phyloP scores from a whole-genome alignment of 192 early-diverging fungal species.

The Diversispora epigaea region DNA sequence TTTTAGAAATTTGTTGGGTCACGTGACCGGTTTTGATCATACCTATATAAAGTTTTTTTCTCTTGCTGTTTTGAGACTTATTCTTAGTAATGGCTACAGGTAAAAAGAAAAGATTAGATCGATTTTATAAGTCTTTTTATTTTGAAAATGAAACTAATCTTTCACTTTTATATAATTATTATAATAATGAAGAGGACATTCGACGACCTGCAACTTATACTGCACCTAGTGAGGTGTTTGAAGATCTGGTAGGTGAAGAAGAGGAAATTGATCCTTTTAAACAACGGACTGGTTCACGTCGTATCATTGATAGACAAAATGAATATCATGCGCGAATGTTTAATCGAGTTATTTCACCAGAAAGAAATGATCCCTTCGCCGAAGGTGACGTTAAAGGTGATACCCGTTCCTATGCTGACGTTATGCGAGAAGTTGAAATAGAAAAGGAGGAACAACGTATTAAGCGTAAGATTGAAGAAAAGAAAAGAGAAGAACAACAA shows the following conservation, averaged over 20 bases:
- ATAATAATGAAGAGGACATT: conserved; percentile 28
- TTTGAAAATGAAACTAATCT: neutral
- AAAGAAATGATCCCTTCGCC: conserved; percentile 77
- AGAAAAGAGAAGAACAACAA: conserved; percentile 61
- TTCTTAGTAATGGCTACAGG: neutral
- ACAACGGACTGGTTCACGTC: conserved; percentile 51
- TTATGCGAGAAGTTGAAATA: conserved; percentile 82
- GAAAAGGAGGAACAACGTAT: conserved; percentile 79
- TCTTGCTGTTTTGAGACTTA: neutral
- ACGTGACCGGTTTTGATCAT: too few species aligned
- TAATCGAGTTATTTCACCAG: conserved; percentile 78
- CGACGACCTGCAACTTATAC: conserved; percentile 68
- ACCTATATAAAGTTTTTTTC: too few species aligned
- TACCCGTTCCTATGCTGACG: conserved; percentile 75
- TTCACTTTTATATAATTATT: neutral
- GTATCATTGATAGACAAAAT: conserved; percentile 81
- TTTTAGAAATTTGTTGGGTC: too few species aligned
- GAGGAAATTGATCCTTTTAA: conserved; percentile 67
- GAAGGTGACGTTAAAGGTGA: conserved; percentile 45
- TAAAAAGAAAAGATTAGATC: neutral
- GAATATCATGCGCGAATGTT: conserved; percentile 84
- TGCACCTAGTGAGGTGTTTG: conserved; percentile 74
- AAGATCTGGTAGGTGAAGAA: conserved; percentile 61
- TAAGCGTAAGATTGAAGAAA: conserved; percentile 69
- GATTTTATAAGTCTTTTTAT: neutral